Percentiles rank a stretch among this genome's conserved stretches.
phyloP scores from a whole-genome alignment of 2,329 filamentous ascomycete genomes.

The Microdochium trichocladiopsis region DNA sequence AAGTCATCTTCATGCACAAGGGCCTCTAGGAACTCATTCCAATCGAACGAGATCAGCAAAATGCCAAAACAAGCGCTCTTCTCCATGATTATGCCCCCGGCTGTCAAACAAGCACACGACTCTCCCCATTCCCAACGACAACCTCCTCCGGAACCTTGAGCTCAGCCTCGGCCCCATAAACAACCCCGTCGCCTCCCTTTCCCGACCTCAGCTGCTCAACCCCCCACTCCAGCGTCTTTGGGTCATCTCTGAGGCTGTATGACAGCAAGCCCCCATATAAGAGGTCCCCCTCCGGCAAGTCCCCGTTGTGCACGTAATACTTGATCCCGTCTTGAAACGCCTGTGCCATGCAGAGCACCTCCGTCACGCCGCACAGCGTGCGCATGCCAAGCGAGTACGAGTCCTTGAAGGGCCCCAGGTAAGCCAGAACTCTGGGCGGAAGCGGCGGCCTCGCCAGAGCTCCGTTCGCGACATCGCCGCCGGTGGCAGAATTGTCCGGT shows the following conservation, averaged over 20 bases:
- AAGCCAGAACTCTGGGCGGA: neutral
- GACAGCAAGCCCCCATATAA: neutral
- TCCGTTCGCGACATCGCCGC: neutral
- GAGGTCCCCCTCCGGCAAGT: neutral
- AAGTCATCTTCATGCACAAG: no score
- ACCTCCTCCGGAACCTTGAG: neutral
- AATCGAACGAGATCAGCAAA: no score
- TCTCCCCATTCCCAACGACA: neutral
- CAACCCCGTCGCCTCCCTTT: neutral
- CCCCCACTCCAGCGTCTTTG: neutral
- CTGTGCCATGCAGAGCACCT: neutral
- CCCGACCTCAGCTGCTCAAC: neutral
- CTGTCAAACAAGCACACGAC: neutral
- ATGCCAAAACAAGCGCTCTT: no score
- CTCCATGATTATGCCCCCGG: no score
- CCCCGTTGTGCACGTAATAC: neutral
- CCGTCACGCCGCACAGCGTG: neutral
- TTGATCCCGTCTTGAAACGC: neutral
- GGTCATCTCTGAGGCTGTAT: neutral
- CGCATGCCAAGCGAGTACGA: neutral
- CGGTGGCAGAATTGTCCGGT: no score
- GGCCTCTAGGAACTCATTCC: no score
- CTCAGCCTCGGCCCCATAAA: neutral
- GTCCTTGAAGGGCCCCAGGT: neutral
- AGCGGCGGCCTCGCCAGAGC: no score